Evolutionary conservation across 2,329 filamentous ascomycete species (phyloP).

Genomic region (Fusarium dimerum): DNA sequence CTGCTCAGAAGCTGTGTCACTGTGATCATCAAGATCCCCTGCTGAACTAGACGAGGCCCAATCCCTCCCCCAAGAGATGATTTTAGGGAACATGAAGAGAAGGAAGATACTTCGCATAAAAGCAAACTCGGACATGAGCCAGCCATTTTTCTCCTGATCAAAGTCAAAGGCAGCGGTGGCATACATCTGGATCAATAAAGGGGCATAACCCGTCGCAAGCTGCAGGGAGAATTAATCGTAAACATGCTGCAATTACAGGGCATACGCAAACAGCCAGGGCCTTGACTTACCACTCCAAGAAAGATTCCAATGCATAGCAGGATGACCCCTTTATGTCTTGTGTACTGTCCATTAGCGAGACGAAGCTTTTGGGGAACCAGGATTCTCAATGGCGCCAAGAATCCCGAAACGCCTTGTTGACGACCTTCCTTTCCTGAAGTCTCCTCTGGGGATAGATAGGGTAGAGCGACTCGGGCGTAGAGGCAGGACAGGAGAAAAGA

Average conservation of each 20-base stretch:
- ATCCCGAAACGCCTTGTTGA: slow-evolving; percentile 45
- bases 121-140: slow-evolving; percentile 57
- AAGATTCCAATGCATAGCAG: slow-evolving; percentile 68
- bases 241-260: neutral
- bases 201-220: slow-evolving; percentile 68
- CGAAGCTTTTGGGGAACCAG: slow-evolving; percentile 59
- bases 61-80: slow-evolving; percentile 49
- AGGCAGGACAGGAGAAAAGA: slow-evolving; percentile 51
- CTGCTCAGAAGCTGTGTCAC: slow-evolving; percentile 6
- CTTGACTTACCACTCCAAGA: slow-evolving; percentile 56
- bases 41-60: slow-evolving; percentile 5
- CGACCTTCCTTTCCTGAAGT: slow-evolving; percentile 34
- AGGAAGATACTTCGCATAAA: slow-evolving; percentile 57
- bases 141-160: slow-evolving; percentile 56
- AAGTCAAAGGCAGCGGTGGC: slow-evolving; percentile 58
- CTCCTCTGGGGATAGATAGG: slow-evolving; percentile 51
- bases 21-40: slow-evolving; percentile 1
- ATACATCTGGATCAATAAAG: slow-evolving; percentile 61
- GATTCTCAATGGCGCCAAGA: slow-evolving; percentile 65
- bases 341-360: slow-evolving; percentile 49
- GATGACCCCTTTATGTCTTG: slow-evolving; percentile 61
- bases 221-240: slow-evolving; percentile 19
- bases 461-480: slow-evolving; percentile 45
- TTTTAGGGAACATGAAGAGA: slow-evolving; percentile 53
- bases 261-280: neutral